phyloP scores from a whole-genome alignment of 2,329 filamentous ascomycete species.

The Pseudohalonectria lignicola region DNA sequence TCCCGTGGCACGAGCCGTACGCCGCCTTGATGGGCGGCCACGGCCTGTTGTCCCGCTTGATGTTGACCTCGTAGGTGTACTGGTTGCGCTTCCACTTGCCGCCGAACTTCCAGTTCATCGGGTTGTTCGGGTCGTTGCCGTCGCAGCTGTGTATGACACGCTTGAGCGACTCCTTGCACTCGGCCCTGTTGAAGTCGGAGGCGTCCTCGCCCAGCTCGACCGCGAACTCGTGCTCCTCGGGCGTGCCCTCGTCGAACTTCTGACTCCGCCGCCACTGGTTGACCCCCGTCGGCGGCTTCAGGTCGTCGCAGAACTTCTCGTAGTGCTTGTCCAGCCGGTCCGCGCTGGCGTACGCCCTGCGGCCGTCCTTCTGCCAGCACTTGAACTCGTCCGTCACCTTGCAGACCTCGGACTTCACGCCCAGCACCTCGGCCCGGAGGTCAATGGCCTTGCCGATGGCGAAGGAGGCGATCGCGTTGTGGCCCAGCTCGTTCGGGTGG shows the following conservation, averaged over 20 bases:
- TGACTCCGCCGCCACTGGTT: too few relatives aligned
- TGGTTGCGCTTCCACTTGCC: slow-evolving; percentile 1
- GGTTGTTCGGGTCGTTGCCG: slow-evolving; percentile 9
- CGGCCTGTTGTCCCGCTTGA: not conserved
- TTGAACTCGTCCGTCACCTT: slow-evolving; percentile 11
- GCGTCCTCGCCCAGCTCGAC: slow-evolving; percentile 7
- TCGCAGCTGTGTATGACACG: slow-evolving; percentile 16
- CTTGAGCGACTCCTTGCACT: slow-evolving; percentile 9
- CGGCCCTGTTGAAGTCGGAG: slow-evolving; percentile 7
- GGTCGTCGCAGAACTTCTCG: slow-evolving; percentile 16
- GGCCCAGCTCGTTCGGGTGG: slow-evolving; percentile 19
- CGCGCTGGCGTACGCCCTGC: slow-evolving; percentile 11
- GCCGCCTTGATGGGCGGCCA: not conserved
- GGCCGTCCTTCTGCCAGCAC: slow-evolving; percentile 15
- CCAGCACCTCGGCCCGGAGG: slow-evolving; percentile 11
- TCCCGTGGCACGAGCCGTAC: slow-evolving; percentile 3
- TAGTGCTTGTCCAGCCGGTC: slow-evolving; percentile 13
- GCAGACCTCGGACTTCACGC: slow-evolving; percentile 6
- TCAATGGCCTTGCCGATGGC: slow-evolving; percentile 12
- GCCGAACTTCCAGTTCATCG: slow-evolving; percentile 14
- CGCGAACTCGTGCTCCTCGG: slow-evolving; percentile 13
- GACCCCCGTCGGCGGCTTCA: slow-evolving; percentile 8
- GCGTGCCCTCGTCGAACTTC: too few relatives aligned
- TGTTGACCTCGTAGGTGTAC: slow-evolving; percentile 3
- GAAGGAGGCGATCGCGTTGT: slow-evolving; percentile 17